These are phyloP conservation scores for Salinomyces thailandicus DNA, from an alignment of 2,329 filamentous ascomycete genomes.

Conservation along the genomic window DNA sequence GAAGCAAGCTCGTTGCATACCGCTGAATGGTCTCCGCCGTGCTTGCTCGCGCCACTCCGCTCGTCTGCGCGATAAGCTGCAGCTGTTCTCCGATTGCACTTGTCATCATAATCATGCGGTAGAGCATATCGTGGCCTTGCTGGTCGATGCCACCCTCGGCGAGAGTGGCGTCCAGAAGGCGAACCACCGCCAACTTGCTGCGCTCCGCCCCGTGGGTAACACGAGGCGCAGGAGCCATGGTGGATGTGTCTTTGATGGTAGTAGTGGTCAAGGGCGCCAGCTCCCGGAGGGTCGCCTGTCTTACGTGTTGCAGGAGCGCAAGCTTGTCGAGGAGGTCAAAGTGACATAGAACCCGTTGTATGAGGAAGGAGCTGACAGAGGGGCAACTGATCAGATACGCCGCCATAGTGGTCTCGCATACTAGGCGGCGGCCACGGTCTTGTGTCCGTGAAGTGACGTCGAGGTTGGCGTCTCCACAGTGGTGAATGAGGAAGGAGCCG, in stretches of 20 bases:
- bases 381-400: not conserved
- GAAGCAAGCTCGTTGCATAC: constrained; percentile 2
- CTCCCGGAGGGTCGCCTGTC: not conserved
- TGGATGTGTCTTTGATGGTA: not conserved
- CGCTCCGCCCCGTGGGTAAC: not conserved
- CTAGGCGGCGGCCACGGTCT: not conserved
- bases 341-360: not conserved
- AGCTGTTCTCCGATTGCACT: constrained; percentile 6
- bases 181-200: constrained; percentile 4
- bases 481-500: not conserved
- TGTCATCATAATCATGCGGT: constrained; percentile 10
- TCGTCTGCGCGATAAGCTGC: constrained; percentile 3
- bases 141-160: constrained; percentile 7
- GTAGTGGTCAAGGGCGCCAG: not conserved
- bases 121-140: constrained; percentile 8
- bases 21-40: constrained; percentile 1
- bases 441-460: constrained; percentile 4
- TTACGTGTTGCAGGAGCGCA: not conserved
- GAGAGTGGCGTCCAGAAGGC: constrained; percentile 8
- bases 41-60: not conserved
- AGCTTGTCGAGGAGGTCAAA: not conserved
- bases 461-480: constrained; percentile 1
- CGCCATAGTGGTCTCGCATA: not conserved
- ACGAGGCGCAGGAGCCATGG: not conserved
- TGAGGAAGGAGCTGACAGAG: not conserved